Evolutionary conservation across 257 asterid genomes (phyloP), one percentile per base, ranked within the genome.

Genomic region (Ehretia macrophylla): DNA sequence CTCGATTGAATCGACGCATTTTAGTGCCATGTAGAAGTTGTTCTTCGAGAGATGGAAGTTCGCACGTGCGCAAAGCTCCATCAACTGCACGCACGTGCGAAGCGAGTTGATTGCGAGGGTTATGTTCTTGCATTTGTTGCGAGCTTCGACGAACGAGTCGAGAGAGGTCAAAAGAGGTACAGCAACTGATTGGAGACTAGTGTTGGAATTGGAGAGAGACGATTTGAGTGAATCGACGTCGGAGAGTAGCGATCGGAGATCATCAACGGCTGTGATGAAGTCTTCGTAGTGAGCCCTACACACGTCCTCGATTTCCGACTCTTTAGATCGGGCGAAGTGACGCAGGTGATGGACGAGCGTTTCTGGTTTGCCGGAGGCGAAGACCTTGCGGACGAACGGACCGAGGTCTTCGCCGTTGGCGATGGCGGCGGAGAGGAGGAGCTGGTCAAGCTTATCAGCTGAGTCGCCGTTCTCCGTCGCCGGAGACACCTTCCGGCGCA

Each of bases 231-330:
- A 86, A 71, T 92, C 99, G 65, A 85, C 97, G 61, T 86, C 99
- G 68, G 97, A 84, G 47, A 92, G 78, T 17, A 92, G 97, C 17
- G 97, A 86, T 69, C 95, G 93, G 76, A 92, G 97, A 59, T 92
- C 99, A 59, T 92, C 97, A 5, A 92, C 99, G 55, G 99, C 97
- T 59, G 77, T 78, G 78, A 92, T 92, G 77, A 92, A 92, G 82
- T 92, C 99, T 35, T 92, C 90, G 66, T 92, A 92, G 88, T 92
- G 99, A 55, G 88, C 88, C 65, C 95, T 87, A 67, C 99, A 92
- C 0, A 92, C 95, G 14, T 86, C 97, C 73, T 92, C 96, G 83
- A 92, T 92, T 85, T 92, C 99, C 8, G 88, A 72, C 51, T 92
- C 96, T 69, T 92, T 92, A 38, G 93, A 86, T 75, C 85, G 84